Conservation (phyloP, 2,329 filamentous ascomycete species). For the Ramichloridium luteum region DNA sequence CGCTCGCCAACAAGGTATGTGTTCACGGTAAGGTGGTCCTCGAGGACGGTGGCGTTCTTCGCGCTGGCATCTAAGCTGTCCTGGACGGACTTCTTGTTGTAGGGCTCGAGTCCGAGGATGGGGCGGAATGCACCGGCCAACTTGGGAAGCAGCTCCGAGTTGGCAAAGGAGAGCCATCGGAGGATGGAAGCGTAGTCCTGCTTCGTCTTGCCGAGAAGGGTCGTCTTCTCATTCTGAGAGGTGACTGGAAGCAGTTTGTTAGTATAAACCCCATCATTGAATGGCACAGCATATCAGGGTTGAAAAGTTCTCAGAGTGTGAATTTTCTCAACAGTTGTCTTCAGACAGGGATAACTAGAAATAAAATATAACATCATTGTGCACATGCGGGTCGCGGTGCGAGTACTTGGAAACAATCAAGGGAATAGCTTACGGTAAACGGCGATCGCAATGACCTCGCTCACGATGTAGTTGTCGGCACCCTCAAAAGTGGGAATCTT, state of each 20-base stretch:
- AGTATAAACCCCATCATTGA: slow-evolving; percentile 8
- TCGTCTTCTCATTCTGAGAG: slow-evolving; percentile 99
- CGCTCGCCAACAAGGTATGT: slow-evolving; percentile 98
- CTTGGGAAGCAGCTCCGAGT: slow-evolving; percentile 65
- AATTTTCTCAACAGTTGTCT: slow-evolving; percentile 76
- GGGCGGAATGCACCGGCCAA: slow-evolving; percentile 77
- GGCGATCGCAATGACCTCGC: slow-evolving; percentile 85
- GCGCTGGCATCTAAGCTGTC: slow-evolving; percentile 58
- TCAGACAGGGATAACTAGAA: slow-evolving; percentile 98
- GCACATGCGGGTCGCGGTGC: too few species aligned
- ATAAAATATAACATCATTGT: slow-evolving; percentile 42
- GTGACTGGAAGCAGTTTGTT: slow-evolving; percentile 53
- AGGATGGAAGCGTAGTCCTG: slow-evolving; percentile 98
- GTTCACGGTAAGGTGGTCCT: slow-evolving; percentile 81
- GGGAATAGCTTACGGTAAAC: slow-evolving; percentile 73
- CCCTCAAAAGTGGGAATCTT: slow-evolving; percentile 91
- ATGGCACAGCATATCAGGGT: too few species aligned
- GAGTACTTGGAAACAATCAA: too few species aligned
- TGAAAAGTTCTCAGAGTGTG: slow-evolving; percentile 73
- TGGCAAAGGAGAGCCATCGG: slow-evolving; percentile 96
- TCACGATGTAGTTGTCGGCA: slow-evolving; percentile 78
- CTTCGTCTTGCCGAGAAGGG: slow-evolving; percentile 98
- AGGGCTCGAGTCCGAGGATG: slow-evolving; percentile 65
- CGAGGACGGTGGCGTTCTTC: slow-evolving; percentile 59
- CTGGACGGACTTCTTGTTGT: slow-evolving; percentile 97